Conservation (phyloP, 768 basidiomycete genomes). For the Dioszegia crocea region DNA sequence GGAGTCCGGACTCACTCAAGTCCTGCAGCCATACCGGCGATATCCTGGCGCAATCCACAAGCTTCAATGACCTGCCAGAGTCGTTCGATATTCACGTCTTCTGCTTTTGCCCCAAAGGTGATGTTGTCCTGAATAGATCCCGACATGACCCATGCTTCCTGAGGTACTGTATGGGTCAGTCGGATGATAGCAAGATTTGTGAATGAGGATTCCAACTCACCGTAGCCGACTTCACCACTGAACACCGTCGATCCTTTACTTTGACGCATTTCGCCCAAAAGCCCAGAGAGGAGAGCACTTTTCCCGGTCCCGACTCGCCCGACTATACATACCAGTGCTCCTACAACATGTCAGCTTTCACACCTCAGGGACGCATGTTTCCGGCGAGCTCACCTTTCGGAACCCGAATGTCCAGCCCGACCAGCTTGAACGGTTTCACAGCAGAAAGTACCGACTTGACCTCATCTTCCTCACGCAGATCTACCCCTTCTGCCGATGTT, state of each 20-base stretch:
- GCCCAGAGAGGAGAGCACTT: constrained; percentile 37
- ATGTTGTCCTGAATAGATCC: constrained; percentile 46
- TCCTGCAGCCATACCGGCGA: constrained; percentile 31
- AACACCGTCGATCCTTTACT: constrained; percentile 26
- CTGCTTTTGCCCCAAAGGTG: constrained; percentile 25
- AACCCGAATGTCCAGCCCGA: constrained; percentile 54
- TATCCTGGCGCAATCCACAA: constrained; percentile 38
- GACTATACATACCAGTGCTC: constrained; percentile 43
- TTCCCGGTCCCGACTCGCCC: constrained; percentile 48
- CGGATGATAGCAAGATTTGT: not conserved
- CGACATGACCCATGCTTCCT: constrained; percentile 48
- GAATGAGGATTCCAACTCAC: constrained; percentile 7
- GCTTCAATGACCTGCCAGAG: constrained; percentile 38
- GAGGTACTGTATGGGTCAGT: constrained; percentile 27
- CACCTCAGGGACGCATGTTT: too few species aligned
- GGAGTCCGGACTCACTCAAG: constrained; percentile 34
- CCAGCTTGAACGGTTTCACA: constrained; percentile 57
- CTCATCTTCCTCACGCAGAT: too few species aligned
- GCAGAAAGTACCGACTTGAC: too few species aligned
- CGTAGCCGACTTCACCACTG: constrained; percentile 39
- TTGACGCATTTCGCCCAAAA: constrained; percentile 46
- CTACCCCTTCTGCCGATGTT: constrained; percentile 6
- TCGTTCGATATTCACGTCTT: constrained; percentile 19
- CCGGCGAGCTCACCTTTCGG: constrained; percentile 38
- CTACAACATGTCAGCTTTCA: constrained; percentile 6